Percentiles rank a stretch among this genome's conserved stretches.
phyloP scores from a whole-genome alignment of 2,329 filamentous ascomycete genomes.

The Fusarium virguliforme region DNA sequence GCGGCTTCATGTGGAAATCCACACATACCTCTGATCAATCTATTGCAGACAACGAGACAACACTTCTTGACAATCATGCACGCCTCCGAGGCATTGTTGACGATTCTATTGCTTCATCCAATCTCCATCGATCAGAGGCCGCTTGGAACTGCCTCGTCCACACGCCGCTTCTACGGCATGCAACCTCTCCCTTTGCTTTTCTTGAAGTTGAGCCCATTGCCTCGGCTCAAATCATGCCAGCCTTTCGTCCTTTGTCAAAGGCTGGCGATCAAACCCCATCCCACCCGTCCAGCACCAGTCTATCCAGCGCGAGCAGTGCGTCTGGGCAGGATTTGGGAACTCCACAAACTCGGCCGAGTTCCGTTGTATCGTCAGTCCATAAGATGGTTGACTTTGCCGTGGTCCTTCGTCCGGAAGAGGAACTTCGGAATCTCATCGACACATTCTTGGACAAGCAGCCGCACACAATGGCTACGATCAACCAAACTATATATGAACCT shows the following conservation, averaged over 20 bases:
- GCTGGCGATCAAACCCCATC: background rate
- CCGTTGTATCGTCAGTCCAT: conserved; percentile 16
- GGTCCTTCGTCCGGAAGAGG: conserved; percentile 1
- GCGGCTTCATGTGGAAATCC: conserved; percentile 8
- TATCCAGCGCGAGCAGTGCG: background rate
- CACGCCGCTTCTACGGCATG: conserved; percentile 7
- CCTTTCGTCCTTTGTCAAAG: conserved; percentile 7
- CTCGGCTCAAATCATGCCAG: conserved; percentile 12
- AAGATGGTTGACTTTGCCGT: conserved; percentile 21
- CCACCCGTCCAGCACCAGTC: background rate
- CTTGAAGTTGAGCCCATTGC: conserved; percentile 21
- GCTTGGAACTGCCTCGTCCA: conserved; percentile 25
- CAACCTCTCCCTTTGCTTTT: conserved; percentile 2
- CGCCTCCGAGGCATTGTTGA: conserved; percentile 16
- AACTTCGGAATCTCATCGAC: background rate
- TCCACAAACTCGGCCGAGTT: background rate
- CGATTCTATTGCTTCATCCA: conserved; percentile 20
- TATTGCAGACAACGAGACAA: background rate
- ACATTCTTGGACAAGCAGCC: background rate
- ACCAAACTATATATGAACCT: conserved; percentile 12
- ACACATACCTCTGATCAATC: background rate
- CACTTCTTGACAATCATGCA: background rate
- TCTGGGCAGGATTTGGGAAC: background rate
- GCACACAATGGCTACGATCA: conserved; percentile 2
- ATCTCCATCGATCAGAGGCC: conserved; percentile 22